Evolutionary conservation across 2,329 filamentous ascomycete species (phyloP).

Genomic region (Pyrenophora teres): DNA sequence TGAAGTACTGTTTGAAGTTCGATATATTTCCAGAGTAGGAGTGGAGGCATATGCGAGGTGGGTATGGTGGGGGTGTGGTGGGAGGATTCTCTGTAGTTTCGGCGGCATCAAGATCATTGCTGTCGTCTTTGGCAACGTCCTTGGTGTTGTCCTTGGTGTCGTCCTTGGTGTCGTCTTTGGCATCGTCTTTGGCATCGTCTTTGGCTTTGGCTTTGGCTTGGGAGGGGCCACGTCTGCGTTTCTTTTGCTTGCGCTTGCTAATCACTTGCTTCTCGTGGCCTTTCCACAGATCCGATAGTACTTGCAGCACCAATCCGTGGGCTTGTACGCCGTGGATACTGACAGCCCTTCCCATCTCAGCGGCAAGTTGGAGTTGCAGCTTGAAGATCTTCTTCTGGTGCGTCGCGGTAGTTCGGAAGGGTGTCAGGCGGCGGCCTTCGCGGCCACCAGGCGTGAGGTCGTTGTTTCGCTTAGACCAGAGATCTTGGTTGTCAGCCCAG

Average conservation of each 20-base stretch:
- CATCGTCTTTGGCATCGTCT: conserved; percentile 6
- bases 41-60: conserved; percentile 89
- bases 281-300: conserved; percentile 69
- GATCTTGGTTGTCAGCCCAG: conserved; percentile 50
- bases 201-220: conserved; percentile 12
- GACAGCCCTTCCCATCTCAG: conserved; percentile 66
- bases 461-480: conserved; percentile 50
- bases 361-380: conserved; percentile 73
- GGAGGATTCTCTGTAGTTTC: not conserved
- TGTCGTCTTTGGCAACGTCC: not conserved
- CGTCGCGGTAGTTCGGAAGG: conserved; percentile 67
- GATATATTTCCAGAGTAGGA: conserved; percentile 84
- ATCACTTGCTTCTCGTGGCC: conserved; percentile 68
- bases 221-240: conserved; percentile 24
- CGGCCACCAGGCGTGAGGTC: conserved; percentile 69
- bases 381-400: conserved; percentile 71
- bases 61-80: conserved; percentile 66
- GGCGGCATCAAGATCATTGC: too few relatives aligned
- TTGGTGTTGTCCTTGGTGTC: not conserved
- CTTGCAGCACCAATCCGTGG: conserved; percentile 71
- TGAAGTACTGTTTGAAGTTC: conserved; percentile 76
- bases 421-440: conserved; percentile 70
- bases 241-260: conserved; percentile 61
- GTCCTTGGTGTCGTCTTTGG: not conserved
- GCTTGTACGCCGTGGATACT: conserved; percentile 77